phyloP scores from a whole-genome alignment of 768 basidiomycete species.

The Lactarius hatsudake region DNA sequence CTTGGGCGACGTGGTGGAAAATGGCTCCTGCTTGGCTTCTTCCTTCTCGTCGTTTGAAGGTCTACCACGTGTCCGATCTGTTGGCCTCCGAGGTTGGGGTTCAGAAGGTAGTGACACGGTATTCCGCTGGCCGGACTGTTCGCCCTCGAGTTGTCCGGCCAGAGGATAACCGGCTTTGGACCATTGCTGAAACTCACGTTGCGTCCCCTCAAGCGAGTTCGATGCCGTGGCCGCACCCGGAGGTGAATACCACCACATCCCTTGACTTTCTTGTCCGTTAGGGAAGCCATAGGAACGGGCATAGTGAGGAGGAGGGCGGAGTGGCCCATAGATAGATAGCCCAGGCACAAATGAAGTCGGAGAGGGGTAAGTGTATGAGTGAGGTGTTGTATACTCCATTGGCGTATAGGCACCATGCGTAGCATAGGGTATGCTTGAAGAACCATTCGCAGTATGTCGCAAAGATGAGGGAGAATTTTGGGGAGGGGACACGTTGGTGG shows the following conservation, averaged over 20 bases:
- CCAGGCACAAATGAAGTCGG: slow-evolving; percentile 36
- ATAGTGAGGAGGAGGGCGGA: slow-evolving; percentile 39
- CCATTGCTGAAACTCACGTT: slow-evolving; percentile 35
- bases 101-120: neutral
- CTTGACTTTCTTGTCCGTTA: slow-evolving; percentile 41
- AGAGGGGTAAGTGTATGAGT: slow-evolving; percentile 40
- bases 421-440: slow-evolving; percentile 25
- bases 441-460: neutral
- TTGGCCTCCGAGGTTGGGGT: neutral
- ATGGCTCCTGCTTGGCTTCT: neutral
- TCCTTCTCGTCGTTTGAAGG: neutral
- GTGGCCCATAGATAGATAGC: slow-evolving; percentile 40
- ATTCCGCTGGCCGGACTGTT: slow-evolving; percentile 6
- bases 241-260: slow-evolving; percentile 54
- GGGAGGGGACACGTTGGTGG: slow-evolving; percentile 30
- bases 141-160: neutral
- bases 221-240: neutral
- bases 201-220: slow-evolving; percentile 32
- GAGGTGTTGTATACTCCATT: slow-evolving; percentile 33
- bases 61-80: neutral
- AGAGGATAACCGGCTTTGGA: slow-evolving; percentile 36
- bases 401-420: slow-evolving; percentile 29
- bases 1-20: neutral
- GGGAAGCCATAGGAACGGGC: slow-evolving; percentile 31
- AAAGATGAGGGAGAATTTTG: slow-evolving; percentile 16